Percentiles rank a stretch among this genome's conserved stretches.
phyloP scores from a whole-genome alignment of 371 early-diverging fungal genomes.

The Rhizopus sp. region DNA sequence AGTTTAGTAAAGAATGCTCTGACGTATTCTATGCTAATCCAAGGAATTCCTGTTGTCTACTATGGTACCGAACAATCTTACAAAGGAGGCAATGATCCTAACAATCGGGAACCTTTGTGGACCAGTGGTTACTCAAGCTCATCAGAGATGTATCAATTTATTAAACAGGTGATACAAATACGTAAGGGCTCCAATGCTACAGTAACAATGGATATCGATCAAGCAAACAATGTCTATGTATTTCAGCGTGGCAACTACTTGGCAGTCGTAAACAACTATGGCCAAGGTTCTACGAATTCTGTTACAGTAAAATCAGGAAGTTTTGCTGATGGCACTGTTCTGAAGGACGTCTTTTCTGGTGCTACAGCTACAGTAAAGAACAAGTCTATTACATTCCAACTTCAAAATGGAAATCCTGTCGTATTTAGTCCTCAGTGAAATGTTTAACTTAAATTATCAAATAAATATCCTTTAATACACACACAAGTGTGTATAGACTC shows the following conservation, averaged over 20 bases:
- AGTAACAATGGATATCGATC: slow-evolving; percentile 11
- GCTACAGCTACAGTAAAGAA: slow-evolving; percentile 16
- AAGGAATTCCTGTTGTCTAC: slow-evolving; percentile 41
- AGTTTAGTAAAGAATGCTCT: slow-evolving; percentile 13
- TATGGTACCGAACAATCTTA: slow-evolving; percentile 48
- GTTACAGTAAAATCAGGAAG: slow-evolving; percentile 25
- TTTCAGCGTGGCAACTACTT: slow-evolving; percentile 24
- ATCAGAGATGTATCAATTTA: slow-evolving; percentile 26
- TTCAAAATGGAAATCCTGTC: slow-evolving; percentile 26
- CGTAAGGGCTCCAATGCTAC: slow-evolving; percentile 16
- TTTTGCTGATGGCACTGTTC: slow-evolving; percentile 13
- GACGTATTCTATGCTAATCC: slow-evolving; percentile 2
- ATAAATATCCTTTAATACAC: too few species aligned
- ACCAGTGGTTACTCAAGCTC: slow-evolving; percentile 19
- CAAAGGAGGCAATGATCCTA: slow-evolving; percentile 40
- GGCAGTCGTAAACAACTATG: slow-evolving; percentile 30
- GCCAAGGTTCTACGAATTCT: slow-evolving; percentile 15
- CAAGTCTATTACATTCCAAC: slow-evolving; percentile 18
- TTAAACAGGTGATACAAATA: slow-evolving; percentile 14
- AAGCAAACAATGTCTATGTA: slow-evolving; percentile 20
- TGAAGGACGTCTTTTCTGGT: slow-evolving; percentile 24
- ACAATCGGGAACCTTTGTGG: slow-evolving; percentile 43
- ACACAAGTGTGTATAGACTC: too few species aligned
- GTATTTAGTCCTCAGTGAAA: slow-evolving; percentile 4
- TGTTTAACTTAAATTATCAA: too few species aligned